Base-by-base conservation (phyloP, 768 basidiomycete genomes). In the Amanita exitialis region DNA sequence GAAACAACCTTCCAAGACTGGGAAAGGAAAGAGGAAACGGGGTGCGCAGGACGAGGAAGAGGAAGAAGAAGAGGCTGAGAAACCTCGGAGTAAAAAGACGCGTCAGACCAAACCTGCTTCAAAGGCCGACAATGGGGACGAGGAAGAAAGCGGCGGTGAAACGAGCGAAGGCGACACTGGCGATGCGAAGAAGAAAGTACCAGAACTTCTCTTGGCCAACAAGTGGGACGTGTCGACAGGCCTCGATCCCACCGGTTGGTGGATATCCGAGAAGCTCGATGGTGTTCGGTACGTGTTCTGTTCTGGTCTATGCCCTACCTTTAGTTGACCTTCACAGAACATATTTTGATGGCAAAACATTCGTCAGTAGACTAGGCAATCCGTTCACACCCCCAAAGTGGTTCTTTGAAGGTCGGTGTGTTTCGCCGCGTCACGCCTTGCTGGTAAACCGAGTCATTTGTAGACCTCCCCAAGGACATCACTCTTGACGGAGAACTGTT, bases 401-500 rank as follows among this genome's bases (percentile, higher is more conserved):
- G 76, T 76, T 82, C 61, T 64, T 78, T 47, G 75, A 78, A 15
- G 73, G 79, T 80, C 38, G 15, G 73, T 65, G 18, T 51, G 32
- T 16, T 44, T 28, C 21, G 20, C 28, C 44, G 20, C 6, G 34
- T n/a, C 6, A 16, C 25, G 10, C 41, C 4, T 35, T 21, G 18
- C 10, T 43, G 38, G n/a, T 10, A 25, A 45, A 15, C 47, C 38
- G 16, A 47, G 49, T 16, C 32, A 38, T 53, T 25, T 6, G 15
- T 52, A 79, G 78, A 73, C 54, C 64, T 82, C 18, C 79, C 79
- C 1, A 76, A 72, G 53, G 74, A 77, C 48, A 57, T 76, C 8
- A 77, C 77, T 1, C 69, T 82, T 13, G 79, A 82, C 50, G 79
- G 79, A 6, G 79, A 82, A 58, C 71, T 82, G 15, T 82, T 79